phyloP scores from a whole-genome alignment of 495 filamentous ascomycete species.

The Venustampulla echinocandica region DNA sequence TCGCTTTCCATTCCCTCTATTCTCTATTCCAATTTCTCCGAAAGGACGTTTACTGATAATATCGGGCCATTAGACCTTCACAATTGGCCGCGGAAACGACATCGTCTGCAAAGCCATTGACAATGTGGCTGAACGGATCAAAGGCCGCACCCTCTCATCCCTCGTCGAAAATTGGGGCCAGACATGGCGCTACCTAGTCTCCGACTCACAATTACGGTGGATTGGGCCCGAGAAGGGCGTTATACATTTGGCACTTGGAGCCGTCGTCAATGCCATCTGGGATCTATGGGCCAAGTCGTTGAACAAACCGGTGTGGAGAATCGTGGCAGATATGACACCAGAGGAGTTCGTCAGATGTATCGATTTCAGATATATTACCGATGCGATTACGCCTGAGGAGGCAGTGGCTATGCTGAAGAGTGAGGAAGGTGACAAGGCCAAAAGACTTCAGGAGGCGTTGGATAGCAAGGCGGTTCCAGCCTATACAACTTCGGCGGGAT shows the following conservation, averaged over 20 bases:
- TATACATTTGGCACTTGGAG: conserved; percentile 83
- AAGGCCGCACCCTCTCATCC: conserved; percentile 61
- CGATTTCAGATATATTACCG: conserved; percentile 89
- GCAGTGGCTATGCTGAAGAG: conserved; percentile 61
- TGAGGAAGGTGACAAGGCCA: conserved; percentile 52
- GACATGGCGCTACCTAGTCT: conserved; percentile 86
- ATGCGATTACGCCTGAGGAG: conserved; percentile 84
- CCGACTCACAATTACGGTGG: conserved; percentile 86
- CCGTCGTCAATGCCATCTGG: conserved; percentile 90
- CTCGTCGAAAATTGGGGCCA: conserved; percentile 75
- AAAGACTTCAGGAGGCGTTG: conserved; percentile 61
- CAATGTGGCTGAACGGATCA: conserved; percentile 63
- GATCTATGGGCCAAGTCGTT: conserved; percentile 88
- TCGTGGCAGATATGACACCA: conserved; percentile 81
- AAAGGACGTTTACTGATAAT: not conserved
- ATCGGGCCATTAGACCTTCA: conserved; percentile 93
- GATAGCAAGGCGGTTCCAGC: conserved; percentile 68
- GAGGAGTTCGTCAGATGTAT: conserved; percentile 81
- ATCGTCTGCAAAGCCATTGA: conserved; percentile 81
- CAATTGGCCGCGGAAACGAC: conserved; percentile 91
- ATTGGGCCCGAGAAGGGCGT: conserved; percentile 95
- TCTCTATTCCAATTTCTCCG: not conserved
- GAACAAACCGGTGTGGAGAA: conserved; percentile 80
- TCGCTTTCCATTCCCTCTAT: conserved; percentile 4
- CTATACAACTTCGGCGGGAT: conserved; percentile 86